Conservation (phyloP, 306 rosid genomes). For the Quercus agrifolia region DNA sequence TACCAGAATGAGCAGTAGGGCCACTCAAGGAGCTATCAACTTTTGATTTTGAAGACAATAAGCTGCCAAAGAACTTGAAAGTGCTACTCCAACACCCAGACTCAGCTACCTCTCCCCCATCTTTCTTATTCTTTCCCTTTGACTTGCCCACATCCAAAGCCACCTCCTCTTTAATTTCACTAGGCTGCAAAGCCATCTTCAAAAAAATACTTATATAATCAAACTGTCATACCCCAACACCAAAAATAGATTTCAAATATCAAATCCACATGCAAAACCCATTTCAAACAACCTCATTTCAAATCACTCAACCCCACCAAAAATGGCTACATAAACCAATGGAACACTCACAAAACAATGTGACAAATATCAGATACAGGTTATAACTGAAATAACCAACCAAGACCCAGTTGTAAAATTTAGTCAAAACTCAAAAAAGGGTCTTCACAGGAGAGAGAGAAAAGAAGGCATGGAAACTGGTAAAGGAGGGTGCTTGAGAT, state of each 20-base stretch:
- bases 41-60: slow-evolving; percentile 85
- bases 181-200: slow-evolving; percentile 68
- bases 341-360: slow-evolving; percentile 6
- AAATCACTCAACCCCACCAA: slow-evolving; percentile 1
- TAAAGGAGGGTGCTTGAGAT: slow-evolving; percentile 30
- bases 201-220: not conserved
- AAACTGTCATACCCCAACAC: slow-evolving; percentile 15
- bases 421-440: slow-evolving; percentile 15
- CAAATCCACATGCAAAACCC: slow-evolving; percentile 18
- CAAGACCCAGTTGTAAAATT: slow-evolving; percentile 26
- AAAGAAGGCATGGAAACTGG: slow-evolving; percentile 15
- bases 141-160: slow-evolving; percentile 63
- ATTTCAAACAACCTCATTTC: slow-evolving; percentile 5
- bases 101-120: slow-evolving; percentile 36
- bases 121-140: slow-evolving; percentile 44
- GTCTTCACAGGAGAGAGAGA: slow-evolving; percentile 3
- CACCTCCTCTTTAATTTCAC: slow-evolving; percentile 60
- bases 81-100: slow-evolving; percentile 55
- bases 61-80: slow-evolving; percentile 58
- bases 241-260: slow-evolving; percentile 14
- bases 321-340: not conserved
- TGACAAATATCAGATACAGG: not conserved
- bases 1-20: slow-evolving; percentile 59
- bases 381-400: slow-evolving; percentile 12
- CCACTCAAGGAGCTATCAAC: slow-evolving; percentile 67